These are phyloP conservation scores for Ambrosia artemisiifolia DNA, from an alignment of 129 eudicot species.

Conservation along the genomic window DNA sequence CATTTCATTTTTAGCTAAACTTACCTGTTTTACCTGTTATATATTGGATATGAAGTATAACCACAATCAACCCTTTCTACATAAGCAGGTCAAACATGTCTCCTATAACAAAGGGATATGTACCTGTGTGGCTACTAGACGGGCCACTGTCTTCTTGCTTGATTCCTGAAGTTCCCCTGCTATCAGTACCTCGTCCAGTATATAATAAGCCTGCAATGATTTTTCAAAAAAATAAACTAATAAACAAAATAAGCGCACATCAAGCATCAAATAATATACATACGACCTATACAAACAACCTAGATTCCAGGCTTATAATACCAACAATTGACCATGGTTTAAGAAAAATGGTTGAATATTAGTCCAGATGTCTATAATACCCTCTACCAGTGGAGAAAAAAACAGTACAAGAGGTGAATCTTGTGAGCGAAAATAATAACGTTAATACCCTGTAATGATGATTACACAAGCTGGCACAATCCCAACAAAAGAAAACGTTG, in stretches of 20 bases:
- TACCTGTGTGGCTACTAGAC: slow-evolving; percentile 80
- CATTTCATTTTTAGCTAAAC: not conserved
- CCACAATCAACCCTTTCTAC: not conserved
- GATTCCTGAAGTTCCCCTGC: slow-evolving; percentile 98
- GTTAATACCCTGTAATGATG: not conserved
- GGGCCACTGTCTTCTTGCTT: slow-evolving; percentile 88
- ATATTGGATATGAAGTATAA: not conserved
- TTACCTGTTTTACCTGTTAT: not conserved
- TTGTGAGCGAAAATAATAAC: not conserved
- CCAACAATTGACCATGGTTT: not conserved
- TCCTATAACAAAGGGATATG: not conserved
- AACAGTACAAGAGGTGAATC: not conserved
- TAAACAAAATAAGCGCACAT: slow-evolving; percentile 58
- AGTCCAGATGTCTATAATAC: slow-evolving; percentile 9
- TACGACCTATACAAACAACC: not conserved
- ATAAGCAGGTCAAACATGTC: not conserved
- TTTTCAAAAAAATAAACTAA: not conserved
- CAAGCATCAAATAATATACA: not conserved
- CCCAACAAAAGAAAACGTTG: not conserved
- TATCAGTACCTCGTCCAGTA: slow-evolving; percentile 79
- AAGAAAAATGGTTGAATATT: not conserved
- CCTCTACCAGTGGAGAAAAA: not conserved
- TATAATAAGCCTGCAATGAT: slow-evolving; percentile 75
- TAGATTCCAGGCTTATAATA: not conserved
- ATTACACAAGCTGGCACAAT: not conserved